A percentile compares a stretch with the other conserved stretches of the same genome.
Conservation (phyloP, 1,284 basidiomycete genomes). For the Somion occarium region DNA sequence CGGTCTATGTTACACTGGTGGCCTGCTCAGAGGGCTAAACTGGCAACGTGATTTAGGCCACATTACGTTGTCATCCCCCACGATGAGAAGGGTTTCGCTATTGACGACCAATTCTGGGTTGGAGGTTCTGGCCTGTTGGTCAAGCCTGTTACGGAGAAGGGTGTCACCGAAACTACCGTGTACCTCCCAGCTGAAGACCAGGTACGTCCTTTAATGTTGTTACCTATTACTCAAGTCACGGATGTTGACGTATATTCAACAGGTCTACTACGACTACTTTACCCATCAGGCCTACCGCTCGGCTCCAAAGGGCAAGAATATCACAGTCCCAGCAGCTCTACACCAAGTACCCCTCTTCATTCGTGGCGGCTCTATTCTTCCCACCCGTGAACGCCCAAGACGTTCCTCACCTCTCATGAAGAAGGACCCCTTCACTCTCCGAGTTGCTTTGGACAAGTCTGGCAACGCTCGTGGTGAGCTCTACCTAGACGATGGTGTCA, state of each 20-base stretch:
- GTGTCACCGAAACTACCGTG: conserved; percentile 64
- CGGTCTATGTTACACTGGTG: conserved; percentile 15
- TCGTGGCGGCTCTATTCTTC: conserved; percentile 89
- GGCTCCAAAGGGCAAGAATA: conserved; percentile 51
- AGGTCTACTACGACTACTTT: conserved; percentile 97
- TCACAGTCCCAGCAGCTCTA: conserved; percentile 77
- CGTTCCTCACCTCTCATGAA: conserved; percentile 87
- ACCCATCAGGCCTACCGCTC: conserved; percentile 64
- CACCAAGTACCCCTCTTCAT: conserved; percentile 82
- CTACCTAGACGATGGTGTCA: conserved; percentile 94
- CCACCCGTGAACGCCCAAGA: conserved; percentile 84
- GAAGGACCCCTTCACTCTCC: conserved; percentile 90
- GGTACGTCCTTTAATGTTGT: conserved; percentile 29
- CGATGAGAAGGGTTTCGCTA: conserved; percentile 77
- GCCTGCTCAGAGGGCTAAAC: background rate
- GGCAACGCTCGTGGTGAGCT: conserved; percentile 77
- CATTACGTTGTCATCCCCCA: conserved; percentile 93
- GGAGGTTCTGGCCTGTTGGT: conserved; percentile 87
- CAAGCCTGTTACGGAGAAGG: conserved; percentile 85
- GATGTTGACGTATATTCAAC: conserved; percentile 9
- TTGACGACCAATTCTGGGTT: conserved; percentile 95
- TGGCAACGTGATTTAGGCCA: conserved; percentile 47
- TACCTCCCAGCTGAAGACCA: conserved; percentile 85
- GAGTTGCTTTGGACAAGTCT: conserved; percentile 71
- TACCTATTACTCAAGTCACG: too few species aligned